Evolutionary conservation across 2,329 filamentous ascomycete genomes (phyloP), one percentile per base, ranked within the genome.

Genomic region (Clarireedia monteithiana): DNA sequence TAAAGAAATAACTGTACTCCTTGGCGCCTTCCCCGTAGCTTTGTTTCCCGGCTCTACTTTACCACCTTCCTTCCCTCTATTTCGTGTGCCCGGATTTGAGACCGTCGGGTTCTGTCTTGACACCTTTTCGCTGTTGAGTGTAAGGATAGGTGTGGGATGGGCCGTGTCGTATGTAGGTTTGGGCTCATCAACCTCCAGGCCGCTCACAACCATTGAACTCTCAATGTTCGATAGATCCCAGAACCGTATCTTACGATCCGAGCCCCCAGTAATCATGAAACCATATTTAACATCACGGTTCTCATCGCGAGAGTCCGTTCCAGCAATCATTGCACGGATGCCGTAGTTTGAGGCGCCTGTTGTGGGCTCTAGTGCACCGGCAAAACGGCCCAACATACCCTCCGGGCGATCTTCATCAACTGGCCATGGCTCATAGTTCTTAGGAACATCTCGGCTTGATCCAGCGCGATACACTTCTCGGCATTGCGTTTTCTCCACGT

Each of bases 321-420:
- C 89, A 9, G 88, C 81, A 0, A 84, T 76, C 73, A 96, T 84
- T 3, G 88, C 84, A 54, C 87, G 81, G 53, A 92, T 82, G n/a
- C 88, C 86, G 49, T 81, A 75, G 58, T 75, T 79, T 4, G 75
- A 75, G 12, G 69, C 76, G 7, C 77, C 77, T 10, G 26, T 23
- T 26, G 75, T 78, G 14, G 80, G 77, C 63, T 90, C 86, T 10
- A 91, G 77, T 46, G 82, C 81, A 0, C 85, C 89, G 6, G 89
- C 89, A 67, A 96, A 95, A 5, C 90, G 85, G 26, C 84, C 84
- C 9, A 97, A 82, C 82, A 96, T 91, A 34, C 88, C 85, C 69
- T 95, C 91, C 1, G 88, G 83, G 60, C 83, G 86, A 68, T 96
- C 91, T 60, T 95, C 90, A 65, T 99, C 94, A 2, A 96, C 85